A percentile compares a stretch with the other conserved stretches of the same genome.
phyloP scores from a whole-genome alignment of 73 alveolate species.

The Blepharisma japonicum region DNA sequence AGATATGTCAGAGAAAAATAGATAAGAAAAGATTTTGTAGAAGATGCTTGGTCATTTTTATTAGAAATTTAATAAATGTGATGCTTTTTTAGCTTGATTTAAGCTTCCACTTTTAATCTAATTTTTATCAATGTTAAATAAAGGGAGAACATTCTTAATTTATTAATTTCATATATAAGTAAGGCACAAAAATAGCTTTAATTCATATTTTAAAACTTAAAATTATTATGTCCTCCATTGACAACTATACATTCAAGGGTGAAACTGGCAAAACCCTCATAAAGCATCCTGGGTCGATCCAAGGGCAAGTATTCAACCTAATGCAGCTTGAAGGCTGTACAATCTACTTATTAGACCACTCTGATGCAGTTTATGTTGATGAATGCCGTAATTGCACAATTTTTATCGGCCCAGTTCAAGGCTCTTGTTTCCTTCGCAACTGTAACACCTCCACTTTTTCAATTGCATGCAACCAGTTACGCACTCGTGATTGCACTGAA shows the following conservation, averaged over 20 bases:
- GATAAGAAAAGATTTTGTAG: too few relatives aligned
- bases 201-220: too few relatives aligned
- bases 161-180: too few relatives aligned
- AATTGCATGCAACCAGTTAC: constrained; percentile 70
- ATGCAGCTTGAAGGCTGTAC: constrained; percentile 59
- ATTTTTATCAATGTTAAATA: too few relatives aligned
- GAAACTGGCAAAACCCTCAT: constrained; percentile 56
- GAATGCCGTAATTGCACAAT: constrained; percentile 68
- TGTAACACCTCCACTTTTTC: constrained; percentile 64
- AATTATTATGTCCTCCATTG: not conserved
- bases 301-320: constrained; percentile 68
- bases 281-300: constrained; percentile 78
- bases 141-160: too few relatives aligned
- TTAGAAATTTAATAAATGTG: too few relatives aligned
- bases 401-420: constrained; percentile 78
- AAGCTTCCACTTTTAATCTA: too few relatives aligned
- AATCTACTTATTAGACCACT: constrained; percentile 63
- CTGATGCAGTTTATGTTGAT: constrained; percentile 74
- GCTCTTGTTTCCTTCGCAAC: constrained; percentile 74
- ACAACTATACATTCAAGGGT: constrained; percentile 45
- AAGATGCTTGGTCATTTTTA: too few relatives aligned
- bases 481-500: constrained; percentile 69
- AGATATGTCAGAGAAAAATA: too few relatives aligned
- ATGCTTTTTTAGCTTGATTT: too few relatives aligned
- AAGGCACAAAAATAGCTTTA: too few relatives aligned